These are phyloP conservation scores for Nyctanthes arbortristis DNA, from an alignment of 257 asterid genomes.

Conservation along the genomic window DNA sequence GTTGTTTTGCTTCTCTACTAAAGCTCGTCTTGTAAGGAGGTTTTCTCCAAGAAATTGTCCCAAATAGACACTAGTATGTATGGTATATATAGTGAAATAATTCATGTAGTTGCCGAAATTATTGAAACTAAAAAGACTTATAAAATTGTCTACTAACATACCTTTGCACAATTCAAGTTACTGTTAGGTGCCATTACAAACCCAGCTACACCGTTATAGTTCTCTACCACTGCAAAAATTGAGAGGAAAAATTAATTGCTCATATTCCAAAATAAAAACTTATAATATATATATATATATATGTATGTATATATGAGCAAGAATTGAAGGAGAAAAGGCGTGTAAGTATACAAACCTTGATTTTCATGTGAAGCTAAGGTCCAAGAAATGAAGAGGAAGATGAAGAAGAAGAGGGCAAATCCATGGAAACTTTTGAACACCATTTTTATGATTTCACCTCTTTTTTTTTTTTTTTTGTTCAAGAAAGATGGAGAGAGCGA, in stretches of 20 bases:
- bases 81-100: too few species aligned
- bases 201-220: slow-evolving; percentile 14
- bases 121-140: too few species aligned
- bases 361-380: slow-evolving; percentile 26
- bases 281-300: too few species aligned
- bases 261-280: background rate
- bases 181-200: slow-evolving; percentile 6
- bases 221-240: slow-evolving; percentile 28
- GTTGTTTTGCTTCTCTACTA: too few species aligned
- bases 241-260: background rate
- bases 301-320: too few species aligned
- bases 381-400: slow-evolving; percentile 26
- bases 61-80: too few species aligned
- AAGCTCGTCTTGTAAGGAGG: too few species aligned
- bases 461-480: background rate
- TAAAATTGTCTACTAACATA: too few species aligned
- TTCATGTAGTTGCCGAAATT: too few species aligned
- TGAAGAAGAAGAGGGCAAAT: slow-evolving; percentile 21
- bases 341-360: slow-evolving; percentile 34
- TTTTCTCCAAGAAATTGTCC: too few species aligned
- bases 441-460: slow-evolving; percentile 23
- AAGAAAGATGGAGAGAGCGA: slow-evolving; percentile 22
- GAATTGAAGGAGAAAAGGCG: background rate
- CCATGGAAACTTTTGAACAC: slow-evolving; percentile 20
- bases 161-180: slow-evolving; percentile 27